A percentile compares a stretch with the other conserved stretches of the same genome.
These are phyloP conservation scores for Phytophthora constricta DNA, from an alignment of 352 stramenopile species.

Conservation along the genomic window DNA sequence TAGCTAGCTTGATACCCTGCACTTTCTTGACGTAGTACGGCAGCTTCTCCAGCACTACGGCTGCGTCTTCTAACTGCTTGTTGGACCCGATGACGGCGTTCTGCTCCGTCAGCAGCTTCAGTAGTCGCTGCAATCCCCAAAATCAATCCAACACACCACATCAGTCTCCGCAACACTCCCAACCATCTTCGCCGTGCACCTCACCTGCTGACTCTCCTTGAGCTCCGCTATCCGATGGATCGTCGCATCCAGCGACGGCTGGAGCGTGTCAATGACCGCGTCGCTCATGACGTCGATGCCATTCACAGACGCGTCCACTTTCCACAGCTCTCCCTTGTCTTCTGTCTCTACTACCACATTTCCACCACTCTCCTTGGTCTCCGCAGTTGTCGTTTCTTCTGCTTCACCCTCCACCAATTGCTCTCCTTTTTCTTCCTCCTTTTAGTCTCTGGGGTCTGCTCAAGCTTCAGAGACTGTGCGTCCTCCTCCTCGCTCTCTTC, in stretches of 20 bases:
- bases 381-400: constrained; percentile 33
- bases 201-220: constrained; percentile 47
- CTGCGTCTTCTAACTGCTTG: constrained; percentile 63
- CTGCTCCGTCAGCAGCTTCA: constrained; percentile 56
- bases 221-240: constrained; percentile 81
- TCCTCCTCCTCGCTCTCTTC: constrained; percentile 52
- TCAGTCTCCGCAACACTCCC: constrained; percentile 3
- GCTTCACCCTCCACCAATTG: constrained; percentile 28
- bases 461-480: constrained; percentile 2
- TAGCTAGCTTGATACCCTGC: constrained; percentile 65
- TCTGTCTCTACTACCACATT: constrained; percentile 3
- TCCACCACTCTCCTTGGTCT: constrained; percentile 4
- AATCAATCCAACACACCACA: constrained; percentile 3
- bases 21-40: constrained; percentile 74
- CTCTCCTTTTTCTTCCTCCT: constrained; percentile 16
- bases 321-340: constrained; percentile 41
- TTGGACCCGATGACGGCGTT: constrained; percentile 60
- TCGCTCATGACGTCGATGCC: constrained; percentile 63
- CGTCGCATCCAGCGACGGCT: constrained; percentile 68
- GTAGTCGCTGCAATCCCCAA: constrained; percentile 48
- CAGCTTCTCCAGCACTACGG: constrained; percentile 72
- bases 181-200: not conserved
- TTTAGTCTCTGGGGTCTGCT: constrained; percentile 1
- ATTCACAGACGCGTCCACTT: constrained; percentile 47
- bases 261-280: constrained; percentile 56